Percentiles rank a stretch among this genome's conserved stretches.
These are phyloP conservation scores for Psilocybe azurescens DNA, from an alignment of 768 basidiomycete genomes.

Conservation along the genomic window DNA sequence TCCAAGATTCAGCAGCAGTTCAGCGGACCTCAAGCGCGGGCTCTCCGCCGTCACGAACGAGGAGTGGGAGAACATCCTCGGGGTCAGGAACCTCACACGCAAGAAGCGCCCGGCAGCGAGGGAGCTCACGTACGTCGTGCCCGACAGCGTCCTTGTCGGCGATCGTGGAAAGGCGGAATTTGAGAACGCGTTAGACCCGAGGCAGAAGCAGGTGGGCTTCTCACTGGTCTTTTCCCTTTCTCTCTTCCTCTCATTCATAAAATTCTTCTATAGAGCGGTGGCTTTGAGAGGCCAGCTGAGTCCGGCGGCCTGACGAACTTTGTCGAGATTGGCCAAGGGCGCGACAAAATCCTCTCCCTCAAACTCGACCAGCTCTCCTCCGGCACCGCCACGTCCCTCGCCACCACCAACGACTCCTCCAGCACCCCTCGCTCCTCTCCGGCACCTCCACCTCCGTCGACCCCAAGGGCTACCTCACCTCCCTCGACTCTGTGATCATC, in stretches of 20 bases:
- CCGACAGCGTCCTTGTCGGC: conserved; percentile 91
- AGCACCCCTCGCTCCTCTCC: conserved; percentile 38
- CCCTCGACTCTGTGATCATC: conserved; percentile 87
- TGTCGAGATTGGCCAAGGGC: no score
- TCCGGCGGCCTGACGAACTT: no score
- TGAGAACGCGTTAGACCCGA: conserved; percentile 75
- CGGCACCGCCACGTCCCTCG: no score
- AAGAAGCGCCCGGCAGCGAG: conserved; percentile 89
- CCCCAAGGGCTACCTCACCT: conserved; percentile 98
- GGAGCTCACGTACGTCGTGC: conserved; percentile 87
- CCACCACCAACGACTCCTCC: not conserved
- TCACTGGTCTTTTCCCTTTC: conserved; percentile 25
- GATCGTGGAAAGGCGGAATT: conserved; percentile 77
- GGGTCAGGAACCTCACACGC: conserved; percentile 94
- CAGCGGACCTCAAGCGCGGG: conserved; percentile 91
- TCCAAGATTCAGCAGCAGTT: conserved; percentile 97
- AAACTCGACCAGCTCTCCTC: conserved; percentile 84
- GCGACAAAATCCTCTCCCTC: conserved; percentile 91
- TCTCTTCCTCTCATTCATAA: not conserved
- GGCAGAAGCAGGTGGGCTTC: conserved; percentile 72
- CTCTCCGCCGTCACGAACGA: conserved; percentile 84
- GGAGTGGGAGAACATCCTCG: conserved; percentile 95
- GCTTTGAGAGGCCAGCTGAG: no score
- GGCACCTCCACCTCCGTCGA: conserved; percentile 90
- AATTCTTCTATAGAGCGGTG: not conserved